Evolutionary conservation across 371 early-diverging fungal genomes (phyloP), one percentile per base, ranked within the genome.

Genomic region (Lichtheimia hyalospora): DNA sequence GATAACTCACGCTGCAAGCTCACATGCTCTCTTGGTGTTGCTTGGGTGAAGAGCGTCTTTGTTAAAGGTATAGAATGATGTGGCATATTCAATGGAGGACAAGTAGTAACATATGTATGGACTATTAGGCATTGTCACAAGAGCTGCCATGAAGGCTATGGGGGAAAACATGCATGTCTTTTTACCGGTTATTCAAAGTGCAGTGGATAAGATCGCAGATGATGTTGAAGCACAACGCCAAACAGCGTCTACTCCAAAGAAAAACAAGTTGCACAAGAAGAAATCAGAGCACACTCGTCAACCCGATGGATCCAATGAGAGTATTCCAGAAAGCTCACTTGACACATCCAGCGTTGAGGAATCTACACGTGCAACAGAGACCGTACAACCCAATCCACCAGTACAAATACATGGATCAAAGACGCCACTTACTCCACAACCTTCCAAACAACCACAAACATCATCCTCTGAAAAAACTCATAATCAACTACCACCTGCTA

Each of bases 21-120:
- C n/a, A 64, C 64, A 1, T 81, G 78, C 57, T 71, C 77, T 27
- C 71, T 74, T 8, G 84, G 83, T 27, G 83, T 86, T 25, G 71
- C 79, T 21, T 86, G 79, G 69, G 63, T 81, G 44, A 84, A 86
- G 63, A 83, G 69, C 49, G 71, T 82, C 3, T 55, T 86, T 55
- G 82, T 82, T 23, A 84, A 82, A 64, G 77, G 81, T 61, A 70
- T 53, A 24, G 24, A 53, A 43, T 28, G 13, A 16, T n/a, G 2
- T 49, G 48, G 3, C 13, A 23, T 20, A 1, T 25, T 15, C 34
- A 34, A 34, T 0, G 5, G 8, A 8, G 6, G 34, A 34, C 34
- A 34, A 34, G 34, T 6, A 34, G 15, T 23, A 51, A 14, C 51
- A 51, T 8, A 16, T 8, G 18, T 15, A 8, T 16, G 24, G 23